Conservation (phyloP, 305 asterid species). For the Fraxinus floribunda region DNA sequence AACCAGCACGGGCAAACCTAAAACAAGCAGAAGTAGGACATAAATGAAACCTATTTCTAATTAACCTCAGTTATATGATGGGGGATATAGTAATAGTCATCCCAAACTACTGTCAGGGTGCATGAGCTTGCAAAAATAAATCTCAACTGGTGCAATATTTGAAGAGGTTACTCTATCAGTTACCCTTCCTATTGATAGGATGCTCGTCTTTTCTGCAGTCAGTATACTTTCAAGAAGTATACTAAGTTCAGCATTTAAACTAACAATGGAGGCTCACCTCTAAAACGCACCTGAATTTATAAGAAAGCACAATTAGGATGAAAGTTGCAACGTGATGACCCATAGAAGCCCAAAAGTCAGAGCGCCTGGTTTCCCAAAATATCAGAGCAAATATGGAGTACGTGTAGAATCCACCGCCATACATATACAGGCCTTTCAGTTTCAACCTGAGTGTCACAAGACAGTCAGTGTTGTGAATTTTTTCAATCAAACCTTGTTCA, state of each 20-base stretch:
- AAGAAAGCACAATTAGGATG: constrained; percentile 67
- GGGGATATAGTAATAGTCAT: neutral
- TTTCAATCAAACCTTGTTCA: constrained; percentile 5
- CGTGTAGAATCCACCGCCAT: constrained; percentile 77
- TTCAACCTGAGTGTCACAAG: constrained; percentile 58
- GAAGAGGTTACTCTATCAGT: neutral
- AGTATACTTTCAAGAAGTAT: neutral
- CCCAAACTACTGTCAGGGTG: neutral
- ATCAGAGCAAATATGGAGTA: constrained; percentile 88
- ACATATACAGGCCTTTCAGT: constrained; percentile 80
- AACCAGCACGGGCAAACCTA: constrained; percentile 91
- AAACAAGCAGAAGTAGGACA: constrained; percentile 23
- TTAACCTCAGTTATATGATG: neutral
- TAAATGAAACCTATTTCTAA: neutral
- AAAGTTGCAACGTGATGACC: constrained; percentile 81
- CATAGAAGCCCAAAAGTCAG: constrained; percentile 96
- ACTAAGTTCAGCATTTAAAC: neutral
- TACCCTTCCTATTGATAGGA: neutral
- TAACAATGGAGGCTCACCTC: constrained; percentile 9
- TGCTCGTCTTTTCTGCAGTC: neutral
- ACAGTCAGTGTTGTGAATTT: constrained; percentile 6
- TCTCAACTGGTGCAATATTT: neutral
- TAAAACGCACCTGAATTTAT: constrained; percentile 63
- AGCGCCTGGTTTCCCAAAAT: constrained; percentile 92
- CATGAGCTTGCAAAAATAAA: neutral